Percentiles rank a stretch among this genome's conserved stretches.
Conservation (phyloP, 768 basidiomycete species). For the Rhodocollybia butyracea region DNA sequence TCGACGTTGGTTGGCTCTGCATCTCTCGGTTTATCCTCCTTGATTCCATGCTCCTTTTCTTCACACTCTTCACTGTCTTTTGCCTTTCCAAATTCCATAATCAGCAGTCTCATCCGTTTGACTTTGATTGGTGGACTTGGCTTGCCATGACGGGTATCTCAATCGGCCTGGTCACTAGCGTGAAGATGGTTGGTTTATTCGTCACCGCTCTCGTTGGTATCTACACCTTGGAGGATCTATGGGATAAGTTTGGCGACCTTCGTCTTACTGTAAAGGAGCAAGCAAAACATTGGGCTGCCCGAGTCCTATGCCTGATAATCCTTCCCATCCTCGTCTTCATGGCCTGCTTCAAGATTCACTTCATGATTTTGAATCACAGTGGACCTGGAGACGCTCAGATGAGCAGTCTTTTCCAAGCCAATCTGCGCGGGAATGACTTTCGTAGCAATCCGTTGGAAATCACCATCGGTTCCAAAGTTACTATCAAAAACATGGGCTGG, state of each 20-base stretch:
- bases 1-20: slow-evolving; percentile 93
- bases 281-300: slow-evolving; percentile 86
- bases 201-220: slow-evolving; percentile 92
- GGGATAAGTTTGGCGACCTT: slow-evolving; percentile 97
- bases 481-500: slow-evolving; percentile 96
- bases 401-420: slow-evolving; percentile 98
- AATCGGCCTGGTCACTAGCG: slow-evolving; percentile 94
- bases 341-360: slow-evolving; percentile 94
- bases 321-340: slow-evolving; percentile 92
- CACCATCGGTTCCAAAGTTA: slow-evolving; percentile 86
- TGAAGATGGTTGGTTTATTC: slow-evolving; percentile 96
- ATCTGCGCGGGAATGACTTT: slow-evolving; percentile 93
- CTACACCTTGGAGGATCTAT: slow-evolving; percentile 96
- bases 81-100: slow-evolving; percentile 96
- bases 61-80: slow-evolving; percentile 96
- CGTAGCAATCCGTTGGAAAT: slow-evolving; percentile 84
- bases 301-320: slow-evolving; percentile 81
- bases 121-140: slow-evolving; percentile 98
- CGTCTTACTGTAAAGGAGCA: slow-evolving; percentile 88
- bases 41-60: slow-evolving; percentile 98
- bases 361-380: slow-evolving; percentile 88
- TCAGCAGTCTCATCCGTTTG: slow-evolving; percentile 93
- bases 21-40: slow-evolving; percentile 97
- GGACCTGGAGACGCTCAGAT: slow-evolving; percentile 98
- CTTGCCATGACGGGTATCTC: slow-evolving; percentile 88